phyloP scores from a whole-genome alignment of 2,329 filamentous ascomycete species.

The Diplodia corticola region DNA sequence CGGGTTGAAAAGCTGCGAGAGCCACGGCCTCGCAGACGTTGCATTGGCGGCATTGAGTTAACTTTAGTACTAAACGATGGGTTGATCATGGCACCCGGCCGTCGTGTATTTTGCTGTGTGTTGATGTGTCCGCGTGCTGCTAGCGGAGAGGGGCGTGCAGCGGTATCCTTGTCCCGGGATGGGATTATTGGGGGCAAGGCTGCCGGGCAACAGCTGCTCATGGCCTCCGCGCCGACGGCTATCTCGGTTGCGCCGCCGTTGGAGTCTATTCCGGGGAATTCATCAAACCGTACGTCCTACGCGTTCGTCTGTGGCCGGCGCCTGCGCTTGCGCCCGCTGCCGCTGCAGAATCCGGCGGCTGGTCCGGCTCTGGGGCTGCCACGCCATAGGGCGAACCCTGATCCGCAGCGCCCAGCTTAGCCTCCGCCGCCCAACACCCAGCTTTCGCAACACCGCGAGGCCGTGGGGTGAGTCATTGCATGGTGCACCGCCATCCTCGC shows the following conservation, averaged over 20 bases:
- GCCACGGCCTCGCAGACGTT: slow-evolving; percentile 11
- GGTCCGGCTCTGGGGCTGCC: not conserved
- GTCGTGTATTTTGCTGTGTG: slow-evolving; percentile 1
- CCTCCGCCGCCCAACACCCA: not conserved
- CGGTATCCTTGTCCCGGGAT: not conserved
- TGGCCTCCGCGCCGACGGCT: not conserved
- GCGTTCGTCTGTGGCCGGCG: not conserved
- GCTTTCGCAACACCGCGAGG: not conserved
- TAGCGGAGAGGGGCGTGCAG: slow-evolving; percentile 9
- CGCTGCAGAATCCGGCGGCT: not conserved
- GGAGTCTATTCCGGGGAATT: not conserved
- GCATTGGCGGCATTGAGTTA: slow-evolving; percentile 21
- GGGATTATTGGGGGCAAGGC: not conserved
- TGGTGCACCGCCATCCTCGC: not conserved
- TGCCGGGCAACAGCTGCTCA: not conserved
- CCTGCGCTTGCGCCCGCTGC: not conserved
- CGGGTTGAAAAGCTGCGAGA: slow-evolving; percentile 15
- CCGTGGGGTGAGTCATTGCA: not conserved
- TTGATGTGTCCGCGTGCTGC: not conserved
- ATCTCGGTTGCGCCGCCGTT: slow-evolving; percentile 3
- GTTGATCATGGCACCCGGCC: slow-evolving; percentile 10
- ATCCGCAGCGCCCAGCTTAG: slow-evolving; percentile 2
- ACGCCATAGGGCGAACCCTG: slow-evolving; percentile 15
- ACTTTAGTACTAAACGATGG: slow-evolving; percentile 20
- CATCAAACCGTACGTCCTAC: no score